Percentiles rank a stretch among this genome's conserved stretches.
Conservation (phyloP, 2,329 filamentous ascomycete species). For the Pseudofabraea citricarpa region DNA sequence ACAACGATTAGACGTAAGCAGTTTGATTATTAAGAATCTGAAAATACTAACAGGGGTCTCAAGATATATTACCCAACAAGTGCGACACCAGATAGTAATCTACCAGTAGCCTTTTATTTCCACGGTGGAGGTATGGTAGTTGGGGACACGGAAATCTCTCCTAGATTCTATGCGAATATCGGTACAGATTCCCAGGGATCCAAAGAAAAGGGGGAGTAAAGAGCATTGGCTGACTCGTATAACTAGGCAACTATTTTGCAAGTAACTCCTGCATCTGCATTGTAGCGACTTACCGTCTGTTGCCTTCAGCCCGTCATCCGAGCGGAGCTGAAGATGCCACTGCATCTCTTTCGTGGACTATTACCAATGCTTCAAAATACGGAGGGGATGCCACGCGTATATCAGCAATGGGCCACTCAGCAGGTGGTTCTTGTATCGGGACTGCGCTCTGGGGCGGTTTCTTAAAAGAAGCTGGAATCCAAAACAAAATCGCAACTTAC, state of each 20-base stretch:
- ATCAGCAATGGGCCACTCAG: constrained; percentile 1
- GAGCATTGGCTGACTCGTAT: not conserved
- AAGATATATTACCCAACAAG: constrained; percentile 2
- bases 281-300: not conserved
- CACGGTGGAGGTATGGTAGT: not conserved
- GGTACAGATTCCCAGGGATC: not conserved
- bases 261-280: constrained; percentile 1
- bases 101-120: not conserved
- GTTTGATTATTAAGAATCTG: not conserved
- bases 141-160: not conserved
- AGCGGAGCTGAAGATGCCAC: constrained; percentile 1
- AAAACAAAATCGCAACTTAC: not conserved
- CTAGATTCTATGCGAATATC: not conserved
- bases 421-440: not conserved
- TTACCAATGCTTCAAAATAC: not conserved
- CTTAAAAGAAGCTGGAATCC: not conserved
- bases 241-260: constrained; percentile 2
- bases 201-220: not conserved
- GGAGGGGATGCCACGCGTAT: not conserved
- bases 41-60: not conserved
- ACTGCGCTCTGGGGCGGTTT: not conserved
- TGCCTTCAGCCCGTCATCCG: not conserved
- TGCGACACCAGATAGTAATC: not conserved
- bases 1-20: constrained; percentile 2
- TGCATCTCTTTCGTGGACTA: not conserved